phyloP scores from a whole-genome alignment of 129 eudicot genomes.

The Oenanthe sinensis region DNA sequence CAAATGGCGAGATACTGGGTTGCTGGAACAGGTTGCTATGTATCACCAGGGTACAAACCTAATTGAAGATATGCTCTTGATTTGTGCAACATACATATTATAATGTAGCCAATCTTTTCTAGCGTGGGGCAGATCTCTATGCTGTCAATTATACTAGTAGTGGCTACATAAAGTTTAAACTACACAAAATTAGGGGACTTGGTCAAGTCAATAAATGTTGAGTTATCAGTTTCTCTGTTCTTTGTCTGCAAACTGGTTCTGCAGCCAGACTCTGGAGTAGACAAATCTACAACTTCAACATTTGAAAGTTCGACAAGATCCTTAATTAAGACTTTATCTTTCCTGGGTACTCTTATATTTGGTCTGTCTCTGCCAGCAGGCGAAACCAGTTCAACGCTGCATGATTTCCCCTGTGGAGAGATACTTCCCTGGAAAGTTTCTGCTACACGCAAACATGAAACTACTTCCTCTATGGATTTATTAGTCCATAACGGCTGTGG shows the following conservation, averaged over 20 bases:
- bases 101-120: not conserved
- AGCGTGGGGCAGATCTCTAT: not conserved
- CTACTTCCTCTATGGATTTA: slow-evolving; percentile 6
- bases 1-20: not conserved
- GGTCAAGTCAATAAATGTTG: slow-evolving; percentile 62
- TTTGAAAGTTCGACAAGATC: slow-evolving; percentile 11
- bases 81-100: not conserved
- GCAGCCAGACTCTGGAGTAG: slow-evolving; percentile 52
- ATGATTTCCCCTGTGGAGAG: not conserved
- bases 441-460: slow-evolving; percentile 3
- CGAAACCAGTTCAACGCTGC: slow-evolving; percentile 1
- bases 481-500: not conserved
- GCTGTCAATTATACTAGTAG: not conserved
- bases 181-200: slow-evolving; percentile 50
- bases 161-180: not conserved
- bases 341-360: not conserved
- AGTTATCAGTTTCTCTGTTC: slow-evolving; percentile 24
- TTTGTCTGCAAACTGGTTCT: slow-evolving; percentile 19
- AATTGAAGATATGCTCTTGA: not conserved
- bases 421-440: slow-evolving; percentile 7
- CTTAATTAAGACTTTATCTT: slow-evolving; percentile 7
- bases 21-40: not conserved
- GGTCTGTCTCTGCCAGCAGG: not conserved
- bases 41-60: not conserved
- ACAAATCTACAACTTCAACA: slow-evolving; percentile 60